Conservation (phyloP, 2,329 filamentous ascomycete species). For the Colletotrichum euphorbiae region DNA sequence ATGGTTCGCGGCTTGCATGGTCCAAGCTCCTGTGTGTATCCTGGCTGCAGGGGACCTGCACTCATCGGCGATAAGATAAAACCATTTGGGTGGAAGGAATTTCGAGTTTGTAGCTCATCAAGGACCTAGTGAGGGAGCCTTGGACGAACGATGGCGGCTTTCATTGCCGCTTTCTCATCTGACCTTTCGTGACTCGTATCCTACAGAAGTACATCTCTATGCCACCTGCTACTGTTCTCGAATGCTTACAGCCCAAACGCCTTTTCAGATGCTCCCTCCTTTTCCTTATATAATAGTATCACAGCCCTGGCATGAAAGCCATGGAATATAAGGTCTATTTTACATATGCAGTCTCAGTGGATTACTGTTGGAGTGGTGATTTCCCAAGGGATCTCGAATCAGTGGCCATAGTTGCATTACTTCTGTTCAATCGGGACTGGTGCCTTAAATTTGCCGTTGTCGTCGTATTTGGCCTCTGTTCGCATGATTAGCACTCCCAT, state of each 20-base stretch:
- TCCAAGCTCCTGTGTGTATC: neutral
- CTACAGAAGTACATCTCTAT: neutral
- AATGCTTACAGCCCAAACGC: slow-evolving; percentile 21
- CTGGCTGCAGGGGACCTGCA: neutral
- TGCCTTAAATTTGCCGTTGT: slow-evolving; percentile 58
- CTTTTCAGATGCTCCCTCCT: slow-evolving; percentile 15
- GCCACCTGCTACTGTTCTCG: neutral
- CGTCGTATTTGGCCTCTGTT: slow-evolving; percentile 59
- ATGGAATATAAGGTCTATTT: neutral
- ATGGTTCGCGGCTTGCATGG: neutral
- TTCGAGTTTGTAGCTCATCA: neutral
- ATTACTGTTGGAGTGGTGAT: slow-evolving; percentile 11
- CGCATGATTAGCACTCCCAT: neutral
- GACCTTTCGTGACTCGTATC: slow-evolving; percentile 2
- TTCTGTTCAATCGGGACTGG: slow-evolving; percentile 44
- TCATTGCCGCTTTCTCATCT: neutral
- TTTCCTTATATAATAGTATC: neutral
- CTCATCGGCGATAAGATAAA: slow-evolving; percentile 19
- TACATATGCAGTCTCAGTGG: neutral
- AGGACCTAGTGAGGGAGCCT: neutral
- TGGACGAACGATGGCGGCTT: neutral
- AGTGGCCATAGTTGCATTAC: neutral
- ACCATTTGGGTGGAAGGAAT: neutral
- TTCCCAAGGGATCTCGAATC: neutral
- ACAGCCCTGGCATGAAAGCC: neutral